Evolutionary conservation across 331 rosid genomes (phyloP).

Genomic region (Quercus lobata): DNA sequence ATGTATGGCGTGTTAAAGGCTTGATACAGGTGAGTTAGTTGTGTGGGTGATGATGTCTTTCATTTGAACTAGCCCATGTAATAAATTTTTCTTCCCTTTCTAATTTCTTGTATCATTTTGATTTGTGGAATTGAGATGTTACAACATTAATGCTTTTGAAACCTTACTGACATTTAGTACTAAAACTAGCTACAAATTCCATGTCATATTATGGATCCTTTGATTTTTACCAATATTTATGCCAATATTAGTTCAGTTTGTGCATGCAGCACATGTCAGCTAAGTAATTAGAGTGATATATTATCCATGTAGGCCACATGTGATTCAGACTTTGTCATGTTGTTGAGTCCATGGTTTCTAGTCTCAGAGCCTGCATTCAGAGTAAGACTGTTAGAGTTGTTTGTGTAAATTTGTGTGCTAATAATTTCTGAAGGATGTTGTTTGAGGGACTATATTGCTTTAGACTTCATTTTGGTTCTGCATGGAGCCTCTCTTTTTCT

Average conservation of each 20-base stretch:
- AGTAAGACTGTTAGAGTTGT: neutral
- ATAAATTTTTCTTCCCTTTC: neutral
- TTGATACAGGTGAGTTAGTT: constrained; percentile 73
- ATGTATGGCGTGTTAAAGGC: constrained; percentile 96
- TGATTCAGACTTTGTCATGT: neutral
- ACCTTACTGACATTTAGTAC: neutral
- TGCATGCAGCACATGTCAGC: neutral
- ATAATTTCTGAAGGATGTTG: neutral
- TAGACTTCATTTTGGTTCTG: neutral
- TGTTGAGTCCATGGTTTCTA: neutral
- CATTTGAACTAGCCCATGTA: neutral
- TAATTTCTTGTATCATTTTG: neutral
- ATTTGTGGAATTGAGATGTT: neutral
- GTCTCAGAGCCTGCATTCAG: neutral
- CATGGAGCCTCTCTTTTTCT: neutral
- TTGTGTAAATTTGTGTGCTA: neutral
- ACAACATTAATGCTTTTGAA: neutral
- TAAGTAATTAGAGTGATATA: neutral
- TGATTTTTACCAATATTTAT: neutral
- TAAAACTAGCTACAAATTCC: neutral
- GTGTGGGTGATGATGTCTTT: neutral
- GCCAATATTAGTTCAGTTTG: neutral
- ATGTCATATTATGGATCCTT: neutral
- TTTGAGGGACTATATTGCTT: neutral
- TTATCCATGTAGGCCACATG: neutral